Base-by-base conservation (phyloP, 441 rosid species). In the Pelargonium fulgidum region DNA sequence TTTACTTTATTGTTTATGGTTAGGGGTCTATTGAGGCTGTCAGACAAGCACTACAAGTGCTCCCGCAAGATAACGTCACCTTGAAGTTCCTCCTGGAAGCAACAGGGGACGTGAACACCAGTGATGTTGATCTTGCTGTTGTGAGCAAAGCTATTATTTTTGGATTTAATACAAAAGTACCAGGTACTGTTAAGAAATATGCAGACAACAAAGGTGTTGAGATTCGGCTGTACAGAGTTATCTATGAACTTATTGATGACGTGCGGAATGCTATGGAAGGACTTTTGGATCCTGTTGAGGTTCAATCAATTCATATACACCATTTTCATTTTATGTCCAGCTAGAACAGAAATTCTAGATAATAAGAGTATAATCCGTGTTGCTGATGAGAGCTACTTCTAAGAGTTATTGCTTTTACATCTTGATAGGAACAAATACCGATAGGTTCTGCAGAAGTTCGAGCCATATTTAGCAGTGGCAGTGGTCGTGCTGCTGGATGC, bases 401-500 rank as follows among this genome's bases (percentile, higher is more conserved):
- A 61, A 50, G 17, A 14, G 63, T 74, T 73, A 13, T 68, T 67
- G 75, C 66, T 74, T 73, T 10, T 9, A 59, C 65, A 16, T 85
- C 20, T 71, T 79, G 61, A 66, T 68, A 94, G 99, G 99, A 94
- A 67, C 85, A 88, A 89, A 84, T 88, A 77, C 70, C 79, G 10
- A 87, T 91, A 77, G 99, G 99, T 69, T 82, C 85, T 70, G 96
- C 96, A 11, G 93, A 86, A 78, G 92, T 94, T 68, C 87, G 99
- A 66, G 96, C 96, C 47, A 80, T 85, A 62, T 94, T 94, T 83
- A 87, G 92, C 82, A 94, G 99, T 71, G 99, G 99, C 62, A 94
- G 99, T 75, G 93, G 96, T 66, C 96, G 90, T 75, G 96, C 85
- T 82, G 99, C 99, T 73, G 99, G 99, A 66, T 94, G 96, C 86